These are phyloP conservation scores for Penicillium herquei DNA, from an alignment of 495 filamentous ascomycete genomes.

Conservation along the genomic window DNA sequence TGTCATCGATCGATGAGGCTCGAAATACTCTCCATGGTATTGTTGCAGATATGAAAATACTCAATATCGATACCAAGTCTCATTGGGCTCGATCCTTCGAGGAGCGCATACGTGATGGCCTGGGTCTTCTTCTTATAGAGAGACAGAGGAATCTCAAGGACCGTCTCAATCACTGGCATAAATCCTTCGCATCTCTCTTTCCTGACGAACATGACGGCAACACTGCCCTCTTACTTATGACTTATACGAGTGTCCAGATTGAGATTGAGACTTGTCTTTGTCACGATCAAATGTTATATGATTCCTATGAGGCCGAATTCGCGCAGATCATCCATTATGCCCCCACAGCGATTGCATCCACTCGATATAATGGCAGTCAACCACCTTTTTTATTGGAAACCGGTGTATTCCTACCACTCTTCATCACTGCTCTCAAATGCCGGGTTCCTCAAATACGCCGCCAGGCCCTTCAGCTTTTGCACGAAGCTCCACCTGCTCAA, in stretches of 20 bases:
- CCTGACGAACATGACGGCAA: neutral
- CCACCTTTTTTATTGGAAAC: constrained; percentile 50
- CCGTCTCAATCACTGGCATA: constrained; percentile 13
- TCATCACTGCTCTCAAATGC: constrained; percentile 50
- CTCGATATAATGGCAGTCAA: constrained; percentile 17
- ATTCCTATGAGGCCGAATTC: constrained; percentile 20
- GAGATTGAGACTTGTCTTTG: constrained; percentile 17
- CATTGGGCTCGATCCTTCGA: constrained; percentile 3
- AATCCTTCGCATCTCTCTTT: constrained; percentile 1
- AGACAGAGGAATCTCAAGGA: constrained; percentile 6
- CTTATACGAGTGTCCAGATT: constrained; percentile 17
- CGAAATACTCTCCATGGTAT: constrained; percentile 17
- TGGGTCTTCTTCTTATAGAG: neutral
- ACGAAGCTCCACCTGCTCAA: constrained; percentile 25
- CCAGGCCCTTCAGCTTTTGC: constrained; percentile 38
- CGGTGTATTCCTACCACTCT: constrained; percentile 49
- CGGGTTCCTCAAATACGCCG: constrained; percentile 43
- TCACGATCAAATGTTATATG: constrained; percentile 16
- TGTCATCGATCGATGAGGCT: constrained; percentile 14
- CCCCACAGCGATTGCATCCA: constrained; percentile 13
- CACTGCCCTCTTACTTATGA: constrained; percentile 16
- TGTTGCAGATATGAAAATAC: constrained; percentile 16
- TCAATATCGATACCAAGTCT: constrained; percentile 12
- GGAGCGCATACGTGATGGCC: neutral
- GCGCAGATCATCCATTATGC: constrained; percentile 18